Percentiles rank a stretch among this genome's conserved stretches.
Conservation (phyloP, 2,329 filamentous ascomycete species). For the Mariannaea sp. region DNA sequence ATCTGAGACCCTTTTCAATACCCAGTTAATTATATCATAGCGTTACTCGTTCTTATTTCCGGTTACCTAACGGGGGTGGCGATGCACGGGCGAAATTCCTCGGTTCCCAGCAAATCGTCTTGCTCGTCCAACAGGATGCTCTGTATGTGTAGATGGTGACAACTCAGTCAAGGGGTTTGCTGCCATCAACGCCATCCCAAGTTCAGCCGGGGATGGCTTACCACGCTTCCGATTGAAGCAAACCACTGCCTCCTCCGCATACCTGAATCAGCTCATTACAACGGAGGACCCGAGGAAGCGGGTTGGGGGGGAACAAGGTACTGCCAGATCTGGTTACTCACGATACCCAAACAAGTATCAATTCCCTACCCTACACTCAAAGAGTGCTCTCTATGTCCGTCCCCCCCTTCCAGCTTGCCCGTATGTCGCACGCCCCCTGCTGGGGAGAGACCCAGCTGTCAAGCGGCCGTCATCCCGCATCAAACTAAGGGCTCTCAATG, state of each 20-base stretch:
- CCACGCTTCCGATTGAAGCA: neutral
- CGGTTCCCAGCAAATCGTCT: neutral
- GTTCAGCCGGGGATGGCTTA: neutral
- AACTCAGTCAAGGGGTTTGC: neutral
- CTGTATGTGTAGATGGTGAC: neutral
- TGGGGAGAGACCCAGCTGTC: neutral
- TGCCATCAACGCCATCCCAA: neutral
- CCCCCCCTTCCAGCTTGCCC: neutral
- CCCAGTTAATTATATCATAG: neutral
- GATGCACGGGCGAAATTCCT: neutral
- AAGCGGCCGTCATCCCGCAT: slow-evolving; percentile 1
- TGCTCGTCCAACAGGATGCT: too few relatives aligned
- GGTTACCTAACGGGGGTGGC: neutral
- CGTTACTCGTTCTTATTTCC: neutral
- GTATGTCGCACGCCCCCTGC: neutral
- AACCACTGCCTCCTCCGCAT: neutral
- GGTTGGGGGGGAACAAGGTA: neutral
- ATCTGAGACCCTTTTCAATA: neutral
- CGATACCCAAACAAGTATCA: neutral
- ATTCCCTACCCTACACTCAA: slow-evolving; percentile 6
- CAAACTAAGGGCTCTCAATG: neutral
- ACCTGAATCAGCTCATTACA: neutral
- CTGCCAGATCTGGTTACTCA: slow-evolving; percentile 6
- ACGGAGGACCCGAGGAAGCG: slow-evolving; percentile 13
- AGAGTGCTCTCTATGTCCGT: neutral